Conservation (phyloP, 2,329 filamentous ascomycete species). For the Endothia cerciana region DNA sequence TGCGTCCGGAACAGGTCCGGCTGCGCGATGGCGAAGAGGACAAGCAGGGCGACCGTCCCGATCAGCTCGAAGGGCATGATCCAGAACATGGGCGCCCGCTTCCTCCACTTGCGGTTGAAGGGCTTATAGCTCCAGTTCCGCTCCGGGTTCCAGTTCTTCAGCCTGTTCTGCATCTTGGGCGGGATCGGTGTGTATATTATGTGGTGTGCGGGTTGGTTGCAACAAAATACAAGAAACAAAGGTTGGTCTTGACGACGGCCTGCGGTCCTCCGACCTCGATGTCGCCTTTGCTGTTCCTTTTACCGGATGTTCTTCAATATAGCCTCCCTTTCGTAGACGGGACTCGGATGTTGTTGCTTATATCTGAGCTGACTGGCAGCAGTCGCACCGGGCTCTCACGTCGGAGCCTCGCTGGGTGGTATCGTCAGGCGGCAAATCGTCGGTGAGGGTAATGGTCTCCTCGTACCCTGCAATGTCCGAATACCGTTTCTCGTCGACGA, state of each 20-base stretch:
- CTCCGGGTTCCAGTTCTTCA: constrained; percentile 25
- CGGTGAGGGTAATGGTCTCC: background rate
- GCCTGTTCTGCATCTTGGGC: constrained; percentile 17
- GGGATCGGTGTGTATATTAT: background rate
- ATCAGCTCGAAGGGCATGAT: constrained; percentile 69
- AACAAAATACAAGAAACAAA: too few relatives aligned
- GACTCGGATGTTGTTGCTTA: background rate
- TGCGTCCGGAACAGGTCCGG: constrained; percentile 73
- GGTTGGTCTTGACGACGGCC: background rate
- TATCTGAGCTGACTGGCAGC: constrained; percentile 29
- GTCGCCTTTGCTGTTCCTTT: background rate
- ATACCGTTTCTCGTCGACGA: background rate
- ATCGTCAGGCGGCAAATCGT: background rate
- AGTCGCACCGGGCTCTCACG: constrained; percentile 23
- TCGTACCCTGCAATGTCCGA: background rate
- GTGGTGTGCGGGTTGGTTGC: background rate
- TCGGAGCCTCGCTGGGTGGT: constrained; percentile 11
- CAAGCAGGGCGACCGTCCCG: constrained; percentile 66
- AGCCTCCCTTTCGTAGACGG: background rate
- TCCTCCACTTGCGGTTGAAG: constrained; percentile 63
- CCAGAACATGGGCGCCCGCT: constrained; percentile 61
- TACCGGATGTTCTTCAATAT: background rate
- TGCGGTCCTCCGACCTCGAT: background rate
- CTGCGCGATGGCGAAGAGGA: constrained; percentile 74
- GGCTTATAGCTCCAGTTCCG: constrained; percentile 54